Evolutionary conservation across 2,329 filamentous ascomycete genomes (phyloP).

Genomic region (Fusarium succisae): DNA sequence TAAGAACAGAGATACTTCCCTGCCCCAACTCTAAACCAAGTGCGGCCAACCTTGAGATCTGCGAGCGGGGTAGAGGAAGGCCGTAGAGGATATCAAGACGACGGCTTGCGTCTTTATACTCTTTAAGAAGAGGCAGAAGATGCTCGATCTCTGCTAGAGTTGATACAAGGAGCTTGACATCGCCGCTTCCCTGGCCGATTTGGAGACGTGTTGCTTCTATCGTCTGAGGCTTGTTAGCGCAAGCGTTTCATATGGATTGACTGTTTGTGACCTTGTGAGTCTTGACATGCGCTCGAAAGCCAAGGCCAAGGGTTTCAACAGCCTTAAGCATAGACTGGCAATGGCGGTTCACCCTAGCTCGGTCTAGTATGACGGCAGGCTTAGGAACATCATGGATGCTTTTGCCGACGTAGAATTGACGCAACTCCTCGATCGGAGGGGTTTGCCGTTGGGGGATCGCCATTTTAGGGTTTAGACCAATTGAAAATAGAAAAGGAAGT

Average conservation of each 20-base stretch:
- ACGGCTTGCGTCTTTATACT: conserved; percentile 43
- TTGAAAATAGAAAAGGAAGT: fast-evolving
- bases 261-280: conserved; percentile 62
- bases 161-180: conserved; percentile 66
- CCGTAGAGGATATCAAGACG: conserved; percentile 63
- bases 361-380: conserved; percentile 66
- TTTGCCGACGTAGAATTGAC: conserved; percentile 42
- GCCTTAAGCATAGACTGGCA: conserved; percentile 66
- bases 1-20: conserved; percentile 61
- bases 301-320: conserved; percentile 57
- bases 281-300: conserved; percentile 71
- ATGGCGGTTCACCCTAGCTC: conserved; percentile 61
- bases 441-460: conserved; percentile 30
- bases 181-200: conserved; percentile 53
- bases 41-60: conserved; percentile 57
- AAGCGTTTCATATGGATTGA: fast-evolving
- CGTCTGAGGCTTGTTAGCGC: conserved; percentile 52
- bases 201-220: conserved; percentile 63
- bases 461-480: conserved; percentile 5
- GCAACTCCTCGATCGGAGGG: conserved; percentile 21
- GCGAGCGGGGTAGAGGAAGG: conserved; percentile 65
- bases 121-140: conserved; percentile 58
- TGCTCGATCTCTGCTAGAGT: conserved; percentile 68
- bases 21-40: conserved; percentile 57
- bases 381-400: conserved; percentile 54